Base-by-base conservation (phyloP, 306 rosid genomes). In the Cucurbita ficifolia region DNA sequence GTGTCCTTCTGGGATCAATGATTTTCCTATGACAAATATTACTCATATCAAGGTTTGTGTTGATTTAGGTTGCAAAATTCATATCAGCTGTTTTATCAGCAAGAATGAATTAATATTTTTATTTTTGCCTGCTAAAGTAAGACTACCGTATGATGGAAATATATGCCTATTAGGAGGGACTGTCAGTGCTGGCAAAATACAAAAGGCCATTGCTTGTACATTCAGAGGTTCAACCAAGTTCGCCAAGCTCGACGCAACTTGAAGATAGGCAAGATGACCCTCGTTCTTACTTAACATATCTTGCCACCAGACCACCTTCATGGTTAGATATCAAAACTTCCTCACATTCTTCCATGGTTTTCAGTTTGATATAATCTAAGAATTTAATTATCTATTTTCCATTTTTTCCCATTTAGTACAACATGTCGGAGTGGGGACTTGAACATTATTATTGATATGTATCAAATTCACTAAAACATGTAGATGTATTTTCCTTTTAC, bases 1-100 rank as follows among this genome's bases (percentile, higher is more conserved):
- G 98, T 90, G 96, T 78, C 98, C 98, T 77, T 93, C 98, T 1
- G 98, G 98, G 82, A 90, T 93, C 80, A 1, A 87, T 45, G 98
- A 93, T 83, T 93, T 93, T 77, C 96, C 98, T 13, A 90, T 93
- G 98, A 79, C 94, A 75, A 87, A 88, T 52, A 80, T 79, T 85
- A 86, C 78, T 75, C 96, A 93, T 75, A 90, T 93, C 80, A 90
- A 90, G 96, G 98, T 93, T 70, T 48, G 56, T 48, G 12, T 46
- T 46, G 21, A 48, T 43, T 14, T 69, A 24, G 24, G 79, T 72
- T 70, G 46, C 29, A 61, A 22, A 42, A 22, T 22, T 49, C 53
- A 21, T 58, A 33, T 12, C 21, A 33, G 61, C 54, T 55, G 13
- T 56, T 65, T 12, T 50, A 38, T 19, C 35, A 7, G 55, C 18